Percentiles rank a stretch among this genome's conserved stretches.
Conservation (phyloP, 768 basidiomycete genomes). For the Daedalea quercina region DNA sequence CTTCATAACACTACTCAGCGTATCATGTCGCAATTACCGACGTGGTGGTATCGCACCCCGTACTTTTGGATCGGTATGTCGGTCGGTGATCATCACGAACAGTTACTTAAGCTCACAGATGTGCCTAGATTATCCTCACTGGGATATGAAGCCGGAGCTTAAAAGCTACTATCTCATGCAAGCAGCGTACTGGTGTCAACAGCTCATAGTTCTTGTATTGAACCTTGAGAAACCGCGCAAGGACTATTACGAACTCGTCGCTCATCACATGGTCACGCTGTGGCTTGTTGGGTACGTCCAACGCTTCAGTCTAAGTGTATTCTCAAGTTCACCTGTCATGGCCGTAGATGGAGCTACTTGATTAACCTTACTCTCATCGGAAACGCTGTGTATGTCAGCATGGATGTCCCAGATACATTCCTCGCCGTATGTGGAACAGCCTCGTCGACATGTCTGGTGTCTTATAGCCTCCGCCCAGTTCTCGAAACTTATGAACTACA, state of each 20-base stretch:
- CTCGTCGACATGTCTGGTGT: too few species aligned
- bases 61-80: conserved; percentile 74
- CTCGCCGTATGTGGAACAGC: conserved; percentile 57
- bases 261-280: conserved; percentile 89
- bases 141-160: conserved; percentile 77
- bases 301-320: too few species aligned
- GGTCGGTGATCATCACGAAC: neutral
- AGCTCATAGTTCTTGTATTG: conserved; percentile 78
- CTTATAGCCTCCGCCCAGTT: too few species aligned
- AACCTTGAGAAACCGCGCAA: conserved; percentile 91
- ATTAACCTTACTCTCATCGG: conserved; percentile 83
- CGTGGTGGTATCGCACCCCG: conserved; percentile 80
- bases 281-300: conserved; percentile 80
- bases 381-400: conserved; percentile 88
- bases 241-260: conserved; percentile 81
- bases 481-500: conserved; percentile 85
- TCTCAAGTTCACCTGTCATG: too few species aligned
- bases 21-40: conserved; percentile 77
- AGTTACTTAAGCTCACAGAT: neutral
- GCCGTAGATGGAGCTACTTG: conserved; percentile 72
- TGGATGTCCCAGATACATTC: conserved; percentile 92
- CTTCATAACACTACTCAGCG: conserved; percentile 34
- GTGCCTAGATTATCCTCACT: conserved; percentile 73
- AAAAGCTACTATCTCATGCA: conserved; percentile 96
- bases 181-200: conserved; percentile 90